Evolutionary conservation across 352 stramenopile genomes (phyloP).

Genomic region (Aphanomyces euteiches): DNA sequence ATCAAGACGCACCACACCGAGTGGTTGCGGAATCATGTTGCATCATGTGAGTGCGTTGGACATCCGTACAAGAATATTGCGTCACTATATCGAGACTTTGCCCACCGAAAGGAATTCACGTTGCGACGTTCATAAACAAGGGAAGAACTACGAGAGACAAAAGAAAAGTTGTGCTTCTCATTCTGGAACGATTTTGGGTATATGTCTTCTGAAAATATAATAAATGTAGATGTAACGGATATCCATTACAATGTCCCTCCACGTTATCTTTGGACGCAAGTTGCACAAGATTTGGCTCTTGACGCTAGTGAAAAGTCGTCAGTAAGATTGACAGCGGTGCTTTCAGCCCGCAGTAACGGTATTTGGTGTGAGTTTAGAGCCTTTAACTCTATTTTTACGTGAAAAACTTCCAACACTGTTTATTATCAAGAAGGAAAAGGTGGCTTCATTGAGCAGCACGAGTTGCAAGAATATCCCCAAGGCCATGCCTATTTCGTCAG

Average conservation of each 20-base stretch:
- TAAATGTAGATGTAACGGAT: constrained; percentile 32
- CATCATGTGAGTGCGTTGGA: too few species aligned
- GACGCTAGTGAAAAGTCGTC: neutral
- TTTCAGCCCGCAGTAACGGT: neutral
- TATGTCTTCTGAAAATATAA: too few species aligned
- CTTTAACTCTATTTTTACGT: neutral
- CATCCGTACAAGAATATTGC: too few species aligned
- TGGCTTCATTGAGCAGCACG: constrained; percentile 11
- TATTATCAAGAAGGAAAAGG: neutral
- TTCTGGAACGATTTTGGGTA: too few species aligned
- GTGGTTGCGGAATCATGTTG: too few species aligned
- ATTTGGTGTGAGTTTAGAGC: neutral
- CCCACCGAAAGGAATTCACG: too few species aligned
- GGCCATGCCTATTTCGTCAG: constrained; percentile 16
- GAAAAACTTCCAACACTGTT: neutral
- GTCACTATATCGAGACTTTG: too few species aligned
- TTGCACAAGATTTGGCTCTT: constrained; percentile 10
- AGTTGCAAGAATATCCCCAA: constrained; percentile 2
- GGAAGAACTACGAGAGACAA: too few species aligned
- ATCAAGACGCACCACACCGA: too few species aligned
- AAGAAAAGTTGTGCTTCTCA: too few species aligned
- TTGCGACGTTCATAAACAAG: too few species aligned
- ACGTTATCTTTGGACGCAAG: constrained; percentile 16
- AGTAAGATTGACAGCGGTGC: neutral
- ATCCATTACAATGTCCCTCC: constrained; percentile 32